Base-by-base conservation (phyloP, 257 asterid genomes). In the Capsicum baccatum region DNA sequence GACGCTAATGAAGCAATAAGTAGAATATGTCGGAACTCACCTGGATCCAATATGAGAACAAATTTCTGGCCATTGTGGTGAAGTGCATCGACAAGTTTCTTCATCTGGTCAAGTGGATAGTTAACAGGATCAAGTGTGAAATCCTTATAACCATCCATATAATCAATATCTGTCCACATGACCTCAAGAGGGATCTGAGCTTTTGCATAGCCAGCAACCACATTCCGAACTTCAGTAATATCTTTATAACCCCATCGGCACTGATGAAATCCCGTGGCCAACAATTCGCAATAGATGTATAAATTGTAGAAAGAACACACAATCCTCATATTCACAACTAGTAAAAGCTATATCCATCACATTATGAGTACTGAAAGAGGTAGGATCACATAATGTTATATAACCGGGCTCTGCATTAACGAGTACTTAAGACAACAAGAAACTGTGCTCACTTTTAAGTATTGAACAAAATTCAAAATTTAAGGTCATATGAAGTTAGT, bases 151-250 rank as follows among this genome's bases (percentile, higher is more conserved):
- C 85, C 93, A 63, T 96, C 99, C 99, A 96, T 93, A 92, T 96
- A 86, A 89, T 96, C 99, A 50, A 96, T 94, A 86, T 96, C 98
- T 6, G 95, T 96, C 99, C 99, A 96, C 93, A 94, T 92, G 81
- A 91, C 96, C 82, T 96, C 99, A 16, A 96, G 90, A 17, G 99
- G 99, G 58, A 96, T 96, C 81, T 63, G 69, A 66, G 98, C 93
- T 69, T 92, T 93, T 26, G 93, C 87, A 83, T 94, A 96, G 71
- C 89, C 87, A 71, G 94, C 92, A 47, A 94, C 98, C 83, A 96
- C 99, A 50, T 79, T 70, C 86, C 92, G 89, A 83, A 96, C 88
- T 66, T 93, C 95, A 88, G 84, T 9, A 33, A 94, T 91, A 82
- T 89, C 84, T 83, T 91, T 86, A 89, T 94, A 96, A 8, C 99